Evolutionary conservation across 441 rosid genomes (phyloP).

Genomic region (Gossypium schwendimanii): DNA sequence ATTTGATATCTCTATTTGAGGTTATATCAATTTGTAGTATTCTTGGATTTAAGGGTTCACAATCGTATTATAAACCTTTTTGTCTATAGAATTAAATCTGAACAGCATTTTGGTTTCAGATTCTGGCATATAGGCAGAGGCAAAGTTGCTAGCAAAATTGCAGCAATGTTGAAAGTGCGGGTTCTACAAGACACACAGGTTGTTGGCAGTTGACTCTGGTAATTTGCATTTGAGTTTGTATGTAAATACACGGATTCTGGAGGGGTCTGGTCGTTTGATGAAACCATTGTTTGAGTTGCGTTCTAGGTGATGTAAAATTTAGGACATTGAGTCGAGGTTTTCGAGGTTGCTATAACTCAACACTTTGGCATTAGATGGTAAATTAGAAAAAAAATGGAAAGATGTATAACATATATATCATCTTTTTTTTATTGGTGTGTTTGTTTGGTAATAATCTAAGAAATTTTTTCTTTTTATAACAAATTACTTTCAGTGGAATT

Average conservation of each 20-base stretch:
- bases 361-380: too few relatives aligned
- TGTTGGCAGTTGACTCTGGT: not conserved
- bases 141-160: conserved; percentile 21
- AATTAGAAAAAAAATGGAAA: too few relatives aligned
- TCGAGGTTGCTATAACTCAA: too few relatives aligned
- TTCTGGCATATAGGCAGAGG: conserved; percentile 43
- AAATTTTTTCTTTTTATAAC: too few relatives aligned
- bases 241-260: conserved; percentile 1
- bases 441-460: too few relatives aligned
- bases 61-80: not conserved
- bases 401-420: too few relatives aligned
- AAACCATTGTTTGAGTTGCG: not conserved
- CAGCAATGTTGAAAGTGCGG: not conserved
- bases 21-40: not conserved
- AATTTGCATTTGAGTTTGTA: not conserved
- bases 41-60: not conserved
- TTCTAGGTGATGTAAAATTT: too few relatives aligned
- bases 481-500: too few relatives aligned
- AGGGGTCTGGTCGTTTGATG: not conserved
- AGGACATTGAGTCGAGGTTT: too few relatives aligned
- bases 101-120: conserved; percentile 25
- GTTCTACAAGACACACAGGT: not conserved
- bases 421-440: too few relatives aligned
- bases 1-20: not conserved
- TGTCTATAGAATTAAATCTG: not conserved